Evolutionary conservation across 176 grass and related monocot genomes (phyloP).

Genomic region (Aegilops umbellulata): DNA sequence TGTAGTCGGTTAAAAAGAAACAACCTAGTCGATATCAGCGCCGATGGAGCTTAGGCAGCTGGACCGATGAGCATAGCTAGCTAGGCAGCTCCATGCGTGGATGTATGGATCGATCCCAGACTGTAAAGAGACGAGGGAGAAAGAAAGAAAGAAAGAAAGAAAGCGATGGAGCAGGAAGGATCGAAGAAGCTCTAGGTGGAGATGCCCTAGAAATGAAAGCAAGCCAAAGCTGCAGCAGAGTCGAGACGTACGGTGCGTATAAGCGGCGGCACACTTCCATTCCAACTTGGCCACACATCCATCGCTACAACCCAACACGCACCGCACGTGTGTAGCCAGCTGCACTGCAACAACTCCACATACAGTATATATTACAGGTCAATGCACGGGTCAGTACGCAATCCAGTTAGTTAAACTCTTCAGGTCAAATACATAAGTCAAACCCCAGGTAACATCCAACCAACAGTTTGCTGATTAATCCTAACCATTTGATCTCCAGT

Average conservation of each 20-base stretch:
- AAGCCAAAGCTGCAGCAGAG: not conserved
- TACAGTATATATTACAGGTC: not conserved
- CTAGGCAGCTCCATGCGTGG: no score
- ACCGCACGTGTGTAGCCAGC: no score
- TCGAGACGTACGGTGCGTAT: not conserved
- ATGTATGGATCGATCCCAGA: not conserved
- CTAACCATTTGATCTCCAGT: not conserved
- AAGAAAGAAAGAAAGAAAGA: no score
- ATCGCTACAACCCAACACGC: no score
- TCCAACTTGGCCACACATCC: not conserved
- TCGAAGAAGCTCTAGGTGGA: not conserved
- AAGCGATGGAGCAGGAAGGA: not conserved
- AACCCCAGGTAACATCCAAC: not conserved
- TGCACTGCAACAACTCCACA: no score
- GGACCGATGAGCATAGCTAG: not conserved
- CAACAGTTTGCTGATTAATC: not conserved
- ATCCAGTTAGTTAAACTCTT: not conserved
- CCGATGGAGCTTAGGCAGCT: not conserved
- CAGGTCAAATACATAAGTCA: not conserved
- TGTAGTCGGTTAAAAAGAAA: no score
- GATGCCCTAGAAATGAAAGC: not conserved
- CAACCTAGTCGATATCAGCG: no score
- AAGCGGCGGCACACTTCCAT: not conserved
- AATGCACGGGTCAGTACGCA: not conserved
- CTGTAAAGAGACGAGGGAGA: not conserved